Evolutionary conservation across 768 basidiomycete genomes (phyloP).

Genomic region (Boletus sensibilis): DNA sequence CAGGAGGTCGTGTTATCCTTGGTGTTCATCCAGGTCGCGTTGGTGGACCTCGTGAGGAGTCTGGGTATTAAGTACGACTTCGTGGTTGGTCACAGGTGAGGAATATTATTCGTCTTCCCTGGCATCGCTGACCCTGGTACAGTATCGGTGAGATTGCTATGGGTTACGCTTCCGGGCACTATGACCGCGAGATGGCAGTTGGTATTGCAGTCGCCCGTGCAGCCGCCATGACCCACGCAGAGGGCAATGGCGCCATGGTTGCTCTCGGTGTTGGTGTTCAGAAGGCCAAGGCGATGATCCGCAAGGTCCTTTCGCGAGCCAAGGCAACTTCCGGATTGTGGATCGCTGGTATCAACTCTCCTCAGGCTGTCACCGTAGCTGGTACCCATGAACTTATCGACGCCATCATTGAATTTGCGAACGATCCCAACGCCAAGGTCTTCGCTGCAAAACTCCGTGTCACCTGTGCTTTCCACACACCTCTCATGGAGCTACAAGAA

Average conservation of each 20-base stretch:
- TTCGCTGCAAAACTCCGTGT: constrained; percentile 33
- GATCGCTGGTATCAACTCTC: constrained; percentile 38
- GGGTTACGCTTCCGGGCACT: constrained; percentile 38
- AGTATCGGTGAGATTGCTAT: constrained; percentile 38
- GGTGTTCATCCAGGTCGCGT: constrained; percentile 34
- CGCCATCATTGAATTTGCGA: constrained; percentile 27
- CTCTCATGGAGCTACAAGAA: constrained; percentile 36
- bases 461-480: constrained; percentile 36
- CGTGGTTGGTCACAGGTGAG: constrained; percentile 37
- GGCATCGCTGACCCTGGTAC: constrained; percentile 6
- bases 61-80: constrained; percentile 34
- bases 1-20: constrained; percentile 35
- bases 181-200: constrained; percentile 34
- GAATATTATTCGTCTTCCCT: not conserved
- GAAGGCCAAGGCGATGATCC: constrained; percentile 33
- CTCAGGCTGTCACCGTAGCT: constrained; percentile 37
- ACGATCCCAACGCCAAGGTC: constrained; percentile 27
- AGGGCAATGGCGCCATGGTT: constrained; percentile 37
- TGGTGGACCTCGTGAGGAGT: constrained; percentile 34
- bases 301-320: constrained; percentile 30
- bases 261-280: constrained; percentile 36
- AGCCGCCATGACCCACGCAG: constrained; percentile 36
- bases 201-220: constrained; percentile 38
- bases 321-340: constrained; percentile 30
- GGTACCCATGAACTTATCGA: constrained; percentile 33